Evolutionary conservation across 352 stramenopile species (phyloP).

Genomic region (Phytopythium litorale): DNA sequence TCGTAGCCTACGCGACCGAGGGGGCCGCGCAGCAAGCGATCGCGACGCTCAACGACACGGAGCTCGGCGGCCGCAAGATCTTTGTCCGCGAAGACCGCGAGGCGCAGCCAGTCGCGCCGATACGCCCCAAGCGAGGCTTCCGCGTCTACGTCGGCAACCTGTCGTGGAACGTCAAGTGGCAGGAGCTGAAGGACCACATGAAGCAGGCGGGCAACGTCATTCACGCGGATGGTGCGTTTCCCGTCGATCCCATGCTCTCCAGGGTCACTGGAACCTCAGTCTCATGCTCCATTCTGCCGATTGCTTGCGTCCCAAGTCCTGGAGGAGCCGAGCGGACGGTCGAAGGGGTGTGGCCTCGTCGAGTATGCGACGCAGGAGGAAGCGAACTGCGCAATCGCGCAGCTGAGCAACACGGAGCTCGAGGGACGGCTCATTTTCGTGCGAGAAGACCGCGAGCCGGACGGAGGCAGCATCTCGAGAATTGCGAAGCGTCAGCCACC

Average conservation of each 20-base stretch:
- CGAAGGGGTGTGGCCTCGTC: constrained; percentile 86
- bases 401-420: constrained; percentile 91
- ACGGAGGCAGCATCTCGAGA: constrained; percentile 67
- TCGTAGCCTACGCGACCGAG: constrained; percentile 90
- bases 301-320: constrained; percentile 36
- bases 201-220: constrained; percentile 80
- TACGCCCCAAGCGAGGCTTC: constrained; percentile 34
- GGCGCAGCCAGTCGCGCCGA: constrained; percentile 18
- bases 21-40: constrained; percentile 87
- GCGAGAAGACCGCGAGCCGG: constrained; percentile 76
- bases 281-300: neutral
- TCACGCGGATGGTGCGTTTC: constrained; percentile 59
- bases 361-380: constrained; percentile 67
- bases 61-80: constrained; percentile 91
- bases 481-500: constrained; percentile 41
- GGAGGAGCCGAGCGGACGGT: constrained; percentile 80
- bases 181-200: constrained; percentile 97
- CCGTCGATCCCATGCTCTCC: neutral
- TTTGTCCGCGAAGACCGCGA: constrained; percentile 94
- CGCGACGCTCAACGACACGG: constrained; percentile 85
- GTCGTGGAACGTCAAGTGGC: constrained; percentile 91
- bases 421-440: constrained; percentile 89
- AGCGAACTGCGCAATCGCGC: constrained; percentile 82
- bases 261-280: neutral
- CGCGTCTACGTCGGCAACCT: constrained; percentile 92